Evolutionary conservation across 768 basidiomycete genomes (phyloP).

Genomic region (Gautieria morchelliformis): DNA sequence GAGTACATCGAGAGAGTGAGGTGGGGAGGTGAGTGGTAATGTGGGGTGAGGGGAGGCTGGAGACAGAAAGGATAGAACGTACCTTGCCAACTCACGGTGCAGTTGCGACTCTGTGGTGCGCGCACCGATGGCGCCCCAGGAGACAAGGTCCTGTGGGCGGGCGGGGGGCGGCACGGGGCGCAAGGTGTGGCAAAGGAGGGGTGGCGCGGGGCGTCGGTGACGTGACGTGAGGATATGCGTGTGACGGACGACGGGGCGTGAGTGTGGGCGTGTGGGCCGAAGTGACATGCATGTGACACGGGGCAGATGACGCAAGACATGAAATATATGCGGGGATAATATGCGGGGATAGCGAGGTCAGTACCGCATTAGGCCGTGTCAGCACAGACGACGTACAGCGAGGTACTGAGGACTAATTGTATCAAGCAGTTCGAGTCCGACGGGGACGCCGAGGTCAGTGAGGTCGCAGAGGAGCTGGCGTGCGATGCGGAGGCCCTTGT

Average conservation of each 20-base stretch:
- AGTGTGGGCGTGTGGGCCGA: no score
- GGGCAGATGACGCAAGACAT: no score
- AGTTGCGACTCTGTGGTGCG: conserved; percentile 96
- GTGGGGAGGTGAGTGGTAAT: no score
- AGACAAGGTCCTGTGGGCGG: conserved; percentile 37
- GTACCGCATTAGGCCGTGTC: no score
- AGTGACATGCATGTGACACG: no score
- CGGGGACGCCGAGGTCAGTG: conserved; percentile 81
- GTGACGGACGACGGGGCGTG: no score
- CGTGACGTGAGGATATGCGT: no score
- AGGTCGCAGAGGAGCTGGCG: conserved; percentile 88
- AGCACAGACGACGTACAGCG: conserved; percentile 32
- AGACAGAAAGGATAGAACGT: conserved; percentile 79
- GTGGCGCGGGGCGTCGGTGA: no score
- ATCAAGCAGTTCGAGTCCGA: conserved; percentile 91
- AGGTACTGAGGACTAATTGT: conserved; percentile 78
- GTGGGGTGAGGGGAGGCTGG: background rate
- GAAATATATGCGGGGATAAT: conserved; percentile 12
- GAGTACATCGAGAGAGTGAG: no score
- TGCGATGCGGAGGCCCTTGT: conserved; percentile 87
- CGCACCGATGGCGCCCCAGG: conserved; percentile 96
- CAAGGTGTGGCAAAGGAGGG: background rate
- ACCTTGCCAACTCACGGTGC: conserved; percentile 92
- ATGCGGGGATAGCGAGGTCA: no score
- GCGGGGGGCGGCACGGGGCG: background rate